Percentiles rank a stretch among this genome's conserved stretches.
Evolutionary conservation across 2,329 filamentous ascomycete species (phyloP).

Genomic region (Fusarium chlamydosporum): DNA sequence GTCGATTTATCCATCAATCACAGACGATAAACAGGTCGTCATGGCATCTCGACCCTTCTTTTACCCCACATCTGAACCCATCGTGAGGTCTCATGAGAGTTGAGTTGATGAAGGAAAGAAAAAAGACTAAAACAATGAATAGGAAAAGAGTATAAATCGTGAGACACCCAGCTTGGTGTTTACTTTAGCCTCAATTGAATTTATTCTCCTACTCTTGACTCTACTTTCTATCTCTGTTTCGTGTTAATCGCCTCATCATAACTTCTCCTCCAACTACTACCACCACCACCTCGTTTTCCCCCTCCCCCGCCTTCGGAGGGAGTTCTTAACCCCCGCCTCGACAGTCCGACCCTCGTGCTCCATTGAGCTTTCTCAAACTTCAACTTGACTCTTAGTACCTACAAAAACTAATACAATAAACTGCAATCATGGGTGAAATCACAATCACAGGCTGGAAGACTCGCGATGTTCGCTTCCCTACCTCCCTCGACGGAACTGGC

Average conservation of each 20-base stretch:
- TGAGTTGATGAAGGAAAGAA: slow-evolving; percentile 7
- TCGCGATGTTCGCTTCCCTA: slow-evolving; percentile 84
- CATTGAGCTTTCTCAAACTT: slow-evolving; percentile 20
- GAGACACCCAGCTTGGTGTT: slow-evolving; percentile 17
- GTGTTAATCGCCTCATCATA: slow-evolving; percentile 18
- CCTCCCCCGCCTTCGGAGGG: slow-evolving; percentile 45
- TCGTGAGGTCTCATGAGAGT: slow-evolving; percentile 42
- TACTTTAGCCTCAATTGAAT: slow-evolving; percentile 36
- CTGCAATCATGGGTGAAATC: slow-evolving; percentile 62
- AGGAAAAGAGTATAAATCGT: slow-evolving; percentile 41
- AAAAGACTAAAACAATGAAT: background rate
- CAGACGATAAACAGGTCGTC: slow-evolving; percentile 26
- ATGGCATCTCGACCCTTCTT: slow-evolving; percentile 38
- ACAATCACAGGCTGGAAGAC: slow-evolving; percentile 80
- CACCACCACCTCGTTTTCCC: slow-evolving; percentile 3
- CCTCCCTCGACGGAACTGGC: slow-evolving; percentile 96
- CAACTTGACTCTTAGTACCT: slow-evolving; percentile 5
- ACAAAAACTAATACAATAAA: slow-evolving; percentile 10
- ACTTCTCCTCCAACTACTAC: slow-evolving; percentile 7
- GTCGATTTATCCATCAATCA: slow-evolving; percentile 48
- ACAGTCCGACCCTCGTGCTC: slow-evolving; percentile 22
- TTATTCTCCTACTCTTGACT: background rate
- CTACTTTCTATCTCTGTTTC: background rate
- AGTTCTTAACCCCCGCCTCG: slow-evolving; percentile 37
- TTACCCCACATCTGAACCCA: slow-evolving; percentile 41